These are phyloP conservation scores for Trichoderma atroviride DNA, from an alignment of 2,329 filamentous ascomycete genomes.

Conservation along the genomic window DNA sequence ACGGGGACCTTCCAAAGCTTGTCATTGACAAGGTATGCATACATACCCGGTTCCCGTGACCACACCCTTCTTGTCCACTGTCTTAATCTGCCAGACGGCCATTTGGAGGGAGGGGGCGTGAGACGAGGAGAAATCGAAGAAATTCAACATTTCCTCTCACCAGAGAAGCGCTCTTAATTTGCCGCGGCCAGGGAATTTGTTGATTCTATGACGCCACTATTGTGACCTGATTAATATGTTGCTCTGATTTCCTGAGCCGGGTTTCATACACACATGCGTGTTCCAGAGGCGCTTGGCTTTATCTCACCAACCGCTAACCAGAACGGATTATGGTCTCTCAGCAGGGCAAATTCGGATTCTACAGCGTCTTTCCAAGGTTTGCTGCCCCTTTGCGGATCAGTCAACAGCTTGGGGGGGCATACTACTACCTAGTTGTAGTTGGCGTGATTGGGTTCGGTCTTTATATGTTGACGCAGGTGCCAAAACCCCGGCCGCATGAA, in stretches of 20 bases:
- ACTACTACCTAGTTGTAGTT: background rate
- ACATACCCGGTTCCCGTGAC: conserved; percentile 14
- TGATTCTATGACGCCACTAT: conserved; percentile 4
- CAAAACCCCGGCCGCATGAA: conserved; percentile 7
- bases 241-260: background rate
- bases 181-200: background rate
- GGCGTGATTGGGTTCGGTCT: background rate
- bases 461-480: background rate
- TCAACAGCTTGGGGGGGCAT: background rate
- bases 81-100: background rate
- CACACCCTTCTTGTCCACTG: conserved; percentile 1
- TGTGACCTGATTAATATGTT: conserved; percentile 1
- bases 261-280: background rate
- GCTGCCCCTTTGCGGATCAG: background rate
- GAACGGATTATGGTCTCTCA: background rate
- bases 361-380: background rate
- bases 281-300: conserved; percentile 10
- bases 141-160: background rate
- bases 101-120: conserved; percentile 9
- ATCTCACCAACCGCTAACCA: background rate
- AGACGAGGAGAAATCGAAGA: background rate
- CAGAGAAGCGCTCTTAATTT: background rate
- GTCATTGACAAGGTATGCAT: conserved; percentile 17
- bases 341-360: background rate
- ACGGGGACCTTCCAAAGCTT: background rate